Conservation (phyloP, 164 flowering plant genomes). For the Litsea cubeba region DNA sequence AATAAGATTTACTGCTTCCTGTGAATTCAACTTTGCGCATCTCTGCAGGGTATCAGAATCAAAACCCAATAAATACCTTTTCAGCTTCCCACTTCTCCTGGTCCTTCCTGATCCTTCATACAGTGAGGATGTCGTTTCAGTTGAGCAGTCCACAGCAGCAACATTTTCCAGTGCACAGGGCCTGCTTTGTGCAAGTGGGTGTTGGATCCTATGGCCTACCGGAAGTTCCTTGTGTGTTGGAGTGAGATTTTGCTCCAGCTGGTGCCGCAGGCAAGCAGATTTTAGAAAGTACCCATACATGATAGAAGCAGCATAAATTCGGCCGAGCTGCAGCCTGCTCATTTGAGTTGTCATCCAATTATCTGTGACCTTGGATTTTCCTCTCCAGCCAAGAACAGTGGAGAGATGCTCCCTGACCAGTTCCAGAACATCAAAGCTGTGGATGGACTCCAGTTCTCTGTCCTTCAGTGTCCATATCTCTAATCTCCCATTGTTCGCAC, state of each 20-base stretch:
- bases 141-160: conserved; percentile 16
- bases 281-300: conserved; percentile 80
- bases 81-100: conserved; percentile 23
- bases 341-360: conserved; percentile 52
- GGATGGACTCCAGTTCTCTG: conserved; percentile 70
- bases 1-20: conserved; percentile 59
- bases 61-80: conserved; percentile 49
- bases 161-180: conserved; percentile 24
- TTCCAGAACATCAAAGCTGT: conserved; percentile 53
- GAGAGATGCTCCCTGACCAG: conserved; percentile 66
- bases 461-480: conserved; percentile 71
- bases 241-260: conserved; percentile 42
- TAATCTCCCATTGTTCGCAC: conserved; percentile 55
- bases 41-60: conserved; percentile 56
- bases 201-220: conserved; percentile 12
- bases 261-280: conserved; percentile 58
- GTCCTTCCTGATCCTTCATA: conserved; percentile 22
- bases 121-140: conserved; percentile 15
- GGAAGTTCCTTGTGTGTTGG: conserved; percentile 18
- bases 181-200: conserved; percentile 22
- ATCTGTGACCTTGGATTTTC: conserved; percentile 47
- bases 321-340: conserved; percentile 40
- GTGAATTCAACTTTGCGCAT: conserved; percentile 58
- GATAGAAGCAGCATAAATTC: conserved; percentile 65
- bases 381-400: conserved; percentile 44